These are phyloP conservation scores for Herpetomonas muscarum DNA, from an alignment of 208 protist species.

Conservation along the genomic window DNA sequence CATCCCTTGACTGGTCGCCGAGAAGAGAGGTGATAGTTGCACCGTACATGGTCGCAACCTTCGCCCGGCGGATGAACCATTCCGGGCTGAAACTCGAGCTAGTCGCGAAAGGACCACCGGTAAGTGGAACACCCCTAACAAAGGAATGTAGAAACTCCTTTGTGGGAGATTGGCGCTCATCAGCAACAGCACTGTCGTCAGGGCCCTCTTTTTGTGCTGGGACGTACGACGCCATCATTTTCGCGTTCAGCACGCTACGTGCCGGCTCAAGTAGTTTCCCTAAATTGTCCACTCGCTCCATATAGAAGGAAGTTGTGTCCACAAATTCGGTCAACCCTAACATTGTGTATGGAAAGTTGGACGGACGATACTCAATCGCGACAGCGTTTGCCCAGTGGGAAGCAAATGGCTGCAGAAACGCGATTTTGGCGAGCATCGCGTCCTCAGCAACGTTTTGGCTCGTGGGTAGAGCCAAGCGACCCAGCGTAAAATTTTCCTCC, in stretches of 20 bases:
- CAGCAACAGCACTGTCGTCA: conserved; percentile 1
- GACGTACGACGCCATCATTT: conserved; percentile 37
- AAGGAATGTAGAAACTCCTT: conserved; percentile 40
- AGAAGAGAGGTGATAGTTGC: conserved; percentile 59
- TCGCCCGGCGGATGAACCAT: conserved; percentile 50
- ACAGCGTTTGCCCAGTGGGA: conserved; percentile 60
- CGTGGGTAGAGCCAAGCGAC: conserved; percentile 30
- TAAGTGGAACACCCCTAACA: conserved; percentile 60
- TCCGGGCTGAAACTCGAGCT: conserved; percentile 25
- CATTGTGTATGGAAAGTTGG: conserved; percentile 64
- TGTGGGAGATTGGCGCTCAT: neutral
- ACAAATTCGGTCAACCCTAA: conserved; percentile 66
- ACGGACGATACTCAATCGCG: conserved; percentile 47
- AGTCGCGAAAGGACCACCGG: conserved; percentile 46
- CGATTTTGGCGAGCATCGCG: conserved; percentile 47
- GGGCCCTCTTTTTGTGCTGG: neutral
- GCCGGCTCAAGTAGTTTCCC: conserved; percentile 30
- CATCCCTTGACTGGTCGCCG: conserved; percentile 45
- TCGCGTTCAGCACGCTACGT: conserved; percentile 29
- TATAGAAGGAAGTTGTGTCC: conserved; percentile 65
- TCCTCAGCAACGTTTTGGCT: conserved; percentile 40
- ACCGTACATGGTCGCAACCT: conserved; percentile 46
- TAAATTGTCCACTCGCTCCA: conserved; percentile 59
- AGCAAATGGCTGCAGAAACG: conserved; percentile 33
- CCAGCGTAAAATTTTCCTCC: conserved; percentile 43